Evolutionary conservation across 23 red algal genomes (phyloP).

Genomic region (Gracilaria caudata): DNA sequence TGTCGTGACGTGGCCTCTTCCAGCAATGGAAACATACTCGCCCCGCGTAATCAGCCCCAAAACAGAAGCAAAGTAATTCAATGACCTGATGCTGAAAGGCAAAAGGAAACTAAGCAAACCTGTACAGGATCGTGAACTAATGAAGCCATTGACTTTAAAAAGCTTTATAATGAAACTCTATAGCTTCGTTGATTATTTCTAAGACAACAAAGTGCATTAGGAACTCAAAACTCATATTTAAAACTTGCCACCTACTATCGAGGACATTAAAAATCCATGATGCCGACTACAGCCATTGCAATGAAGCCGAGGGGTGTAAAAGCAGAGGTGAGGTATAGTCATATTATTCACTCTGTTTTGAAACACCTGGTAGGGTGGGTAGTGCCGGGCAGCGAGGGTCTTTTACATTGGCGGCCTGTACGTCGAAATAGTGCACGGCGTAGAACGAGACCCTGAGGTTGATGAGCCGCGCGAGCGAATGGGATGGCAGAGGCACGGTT

Average conservation of each 20-base stretch:
- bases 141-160: neutral
- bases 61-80: neutral
- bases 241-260: neutral
- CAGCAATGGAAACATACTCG: neutral
- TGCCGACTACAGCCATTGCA: conserved; percentile 2
- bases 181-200: conserved; percentile 3
- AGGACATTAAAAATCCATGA: neutral
- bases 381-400: conserved; percentile 4
- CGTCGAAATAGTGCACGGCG: conserved; percentile 30
- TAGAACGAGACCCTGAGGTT: neutral
- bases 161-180: neutral
- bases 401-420: conserved; percentile 28
- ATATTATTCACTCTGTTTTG: conserved; percentile 13
- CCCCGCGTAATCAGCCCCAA: neutral
- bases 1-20: conserved; percentile 4
- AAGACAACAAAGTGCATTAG: neutral
- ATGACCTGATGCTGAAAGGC: neutral
- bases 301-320: neutral
- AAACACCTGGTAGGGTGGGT: neutral
- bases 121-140: neutral
- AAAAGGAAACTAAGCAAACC: neutral
- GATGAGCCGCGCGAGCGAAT: neutral
- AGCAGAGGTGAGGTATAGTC: conserved; percentile 2
- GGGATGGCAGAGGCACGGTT: neutral
- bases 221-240: conserved; percentile 21